A percentile compares a stretch with the other conserved stretches of the same genome.
Evolutionary conservation across 768 basidiomycete species (phyloP).

Genomic region (Leccinum subgranulosum): DNA sequence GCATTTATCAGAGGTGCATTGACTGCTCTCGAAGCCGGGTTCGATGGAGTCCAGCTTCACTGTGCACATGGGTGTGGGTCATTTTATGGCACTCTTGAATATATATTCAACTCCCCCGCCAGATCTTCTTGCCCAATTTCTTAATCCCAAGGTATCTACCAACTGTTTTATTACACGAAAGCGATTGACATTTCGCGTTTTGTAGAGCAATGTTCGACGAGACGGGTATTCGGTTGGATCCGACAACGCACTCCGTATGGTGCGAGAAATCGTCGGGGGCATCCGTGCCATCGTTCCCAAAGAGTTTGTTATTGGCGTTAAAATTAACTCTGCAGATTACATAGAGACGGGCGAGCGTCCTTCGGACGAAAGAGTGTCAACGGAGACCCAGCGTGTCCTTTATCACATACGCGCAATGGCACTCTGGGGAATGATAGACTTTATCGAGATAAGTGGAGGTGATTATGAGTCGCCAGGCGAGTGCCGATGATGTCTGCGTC

Average conservation of each 20-base stretch:
- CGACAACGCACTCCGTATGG: conserved; percentile 49
- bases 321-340: conserved; percentile 81
- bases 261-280: conserved; percentile 50
- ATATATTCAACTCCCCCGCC: neutral
- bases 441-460: conserved; percentile 87
- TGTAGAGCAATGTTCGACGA: conserved; percentile 48
- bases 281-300: conserved; percentile 54
- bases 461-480: conserved; percentile 78
- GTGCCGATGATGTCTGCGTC: conserved; percentile 4
- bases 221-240: conserved; percentile 55
- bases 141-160: conserved; percentile 60
- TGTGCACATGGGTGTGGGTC: conserved; percentile 81
- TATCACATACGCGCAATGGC: conserved; percentile 60
- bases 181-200: conserved; percentile 2
- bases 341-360: conserved; percentile 31
- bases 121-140: conserved; percentile 80
- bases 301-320: conserved; percentile 72
- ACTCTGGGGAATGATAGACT: conserved; percentile 66
- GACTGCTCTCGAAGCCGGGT: conserved; percentile 64
- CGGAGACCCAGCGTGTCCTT: conserved; percentile 43
- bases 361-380: conserved; percentile 30
- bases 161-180: neutral
- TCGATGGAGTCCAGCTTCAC: conserved; percentile 87
- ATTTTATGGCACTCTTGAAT: neutral
- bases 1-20: conserved; percentile 67